These are phyloP conservation scores for Corynascus novoguineensis DNA, from an alignment of 495 filamentous ascomycete genomes.

Conservation along the genomic window DNA sequence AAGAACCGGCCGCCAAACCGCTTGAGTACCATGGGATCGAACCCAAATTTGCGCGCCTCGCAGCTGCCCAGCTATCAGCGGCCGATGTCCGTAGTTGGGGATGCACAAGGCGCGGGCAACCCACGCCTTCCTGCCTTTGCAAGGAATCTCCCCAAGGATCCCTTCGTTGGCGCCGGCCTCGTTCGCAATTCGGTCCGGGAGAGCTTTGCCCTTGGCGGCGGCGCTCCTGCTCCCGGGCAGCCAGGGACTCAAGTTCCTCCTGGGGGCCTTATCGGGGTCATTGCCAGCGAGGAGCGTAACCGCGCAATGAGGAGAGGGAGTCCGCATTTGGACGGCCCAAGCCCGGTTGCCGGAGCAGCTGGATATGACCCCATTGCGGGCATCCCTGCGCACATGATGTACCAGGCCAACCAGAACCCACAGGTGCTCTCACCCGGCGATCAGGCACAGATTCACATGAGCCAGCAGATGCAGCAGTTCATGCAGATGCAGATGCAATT, in stretches of 20 bases:
- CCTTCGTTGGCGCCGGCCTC: constrained; percentile 78
- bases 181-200: constrained; percentile 71
- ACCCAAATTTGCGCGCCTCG: constrained; percentile 53
- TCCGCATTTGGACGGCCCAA: constrained; percentile 53
- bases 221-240: constrained; percentile 43
- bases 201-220: constrained; percentile 64
- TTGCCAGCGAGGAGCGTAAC: constrained; percentile 75
- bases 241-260: constrained; percentile 34
- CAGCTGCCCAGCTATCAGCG: constrained; percentile 35
- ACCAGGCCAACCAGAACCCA: constrained; percentile 33
- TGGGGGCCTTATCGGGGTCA: constrained; percentile 85
- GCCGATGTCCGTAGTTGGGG: constrained; percentile 29
- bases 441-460: constrained; percentile 75
- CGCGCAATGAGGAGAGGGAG: constrained; percentile 73
- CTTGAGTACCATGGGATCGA: constrained; percentile 59
- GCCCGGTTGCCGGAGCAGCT: constrained; percentile 31
- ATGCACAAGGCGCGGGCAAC: constrained; percentile 17
- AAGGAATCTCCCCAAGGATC: constrained; percentile 77
- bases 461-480: constrained; percentile 81
- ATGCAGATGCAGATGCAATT: constrained; percentile 95
- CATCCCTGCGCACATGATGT: constrained; percentile 47
- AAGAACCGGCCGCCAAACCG: constrained; percentile 73
- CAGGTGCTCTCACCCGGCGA: constrained; percentile 57
- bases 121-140: constrained; percentile 71
- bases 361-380: constrained; percentile 40